These are phyloP conservation scores for Fusarium napiforme DNA, from an alignment of 2,329 filamentous ascomycete species.

Conservation along the genomic window DNA sequence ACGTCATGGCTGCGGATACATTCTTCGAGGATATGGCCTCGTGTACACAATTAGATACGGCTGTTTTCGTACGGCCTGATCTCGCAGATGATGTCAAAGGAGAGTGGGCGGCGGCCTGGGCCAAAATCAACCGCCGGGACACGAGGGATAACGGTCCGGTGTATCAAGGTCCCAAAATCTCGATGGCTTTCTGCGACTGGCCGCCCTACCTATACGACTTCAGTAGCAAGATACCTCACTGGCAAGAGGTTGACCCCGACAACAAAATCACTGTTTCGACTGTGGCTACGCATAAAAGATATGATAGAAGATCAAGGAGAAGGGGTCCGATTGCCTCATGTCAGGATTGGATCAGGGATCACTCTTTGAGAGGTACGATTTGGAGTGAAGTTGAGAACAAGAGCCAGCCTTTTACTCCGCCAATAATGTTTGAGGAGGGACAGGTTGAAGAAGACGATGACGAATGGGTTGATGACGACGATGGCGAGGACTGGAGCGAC, in stretches of 20 bases:
- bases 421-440: background rate
- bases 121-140: too few species aligned
- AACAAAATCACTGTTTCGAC: background rate
- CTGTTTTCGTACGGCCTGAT: conserved; percentile 12
- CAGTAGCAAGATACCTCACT: background rate
- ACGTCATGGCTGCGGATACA: background rate
- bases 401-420: background rate
- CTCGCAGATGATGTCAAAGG: background rate
- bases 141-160: accelerated
- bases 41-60: conserved; percentile 1
- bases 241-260: conserved; percentile 9
- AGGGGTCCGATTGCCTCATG: background rate
- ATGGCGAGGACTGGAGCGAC: background rate
- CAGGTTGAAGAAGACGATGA: background rate
- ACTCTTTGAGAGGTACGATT: conserved; percentile 1
- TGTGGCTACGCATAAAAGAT: background rate
- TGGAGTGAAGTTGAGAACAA: conserved; percentile 1
- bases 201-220: background rate
- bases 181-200: conserved; percentile 12
- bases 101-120: background rate
- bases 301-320: background rate
- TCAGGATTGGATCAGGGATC: conserved; percentile 14
- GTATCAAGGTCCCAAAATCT: background rate
- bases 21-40: conserved; percentile 7
- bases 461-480: background rate